Conservation (phyloP, 1,284 basidiomycete species). For the Rhodotorula sp. region DNA sequence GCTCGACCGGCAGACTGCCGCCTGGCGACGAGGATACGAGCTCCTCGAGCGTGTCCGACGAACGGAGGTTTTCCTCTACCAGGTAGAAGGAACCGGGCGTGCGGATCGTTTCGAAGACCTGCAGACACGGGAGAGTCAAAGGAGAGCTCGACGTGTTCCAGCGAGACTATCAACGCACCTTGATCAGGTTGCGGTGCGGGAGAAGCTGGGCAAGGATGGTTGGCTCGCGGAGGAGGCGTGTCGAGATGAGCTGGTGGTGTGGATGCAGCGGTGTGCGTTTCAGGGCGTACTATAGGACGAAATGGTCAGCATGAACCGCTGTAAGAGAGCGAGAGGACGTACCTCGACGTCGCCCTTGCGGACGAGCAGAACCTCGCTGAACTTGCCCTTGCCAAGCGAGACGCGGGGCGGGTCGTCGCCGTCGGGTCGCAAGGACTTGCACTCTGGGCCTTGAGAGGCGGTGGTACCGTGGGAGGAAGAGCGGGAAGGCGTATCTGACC, state of each 20-base stretch:
- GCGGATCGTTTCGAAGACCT: slow-evolving; percentile 58
- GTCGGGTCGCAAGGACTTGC: too few species aligned
- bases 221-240: slow-evolving; percentile 59
- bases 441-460: too few species aligned
- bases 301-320: not conserved
- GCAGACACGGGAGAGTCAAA: slow-evolving; percentile 2
- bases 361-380: slow-evolving; percentile 55
- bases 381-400: slow-evolving; percentile 56
- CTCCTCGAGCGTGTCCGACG: slow-evolving; percentile 53
- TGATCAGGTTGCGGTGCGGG: slow-evolving; percentile 59
- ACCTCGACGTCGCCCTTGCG: slow-evolving; percentile 48
- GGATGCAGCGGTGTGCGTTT: slow-evolving; percentile 62
- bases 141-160: too few species aligned
- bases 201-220: slow-evolving; percentile 59
- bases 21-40: slow-evolving; percentile 44
- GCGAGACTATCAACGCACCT: too few species aligned
- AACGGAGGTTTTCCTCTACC: slow-evolving; percentile 57
- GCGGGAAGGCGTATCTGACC: not conserved
- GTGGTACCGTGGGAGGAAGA: not conserved
- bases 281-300: slow-evolving; percentile 54
- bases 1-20: slow-evolving; percentile 45
- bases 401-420: slow-evolving; percentile 3
- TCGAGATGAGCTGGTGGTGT: slow-evolving; percentile 61
- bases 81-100: slow-evolving; percentile 62
- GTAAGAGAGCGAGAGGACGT: slow-evolving; percentile 23